Base-by-base conservation (phyloP, 1,284 basidiomycete genomes). In the Stygiomarasmius scandens region DNA sequence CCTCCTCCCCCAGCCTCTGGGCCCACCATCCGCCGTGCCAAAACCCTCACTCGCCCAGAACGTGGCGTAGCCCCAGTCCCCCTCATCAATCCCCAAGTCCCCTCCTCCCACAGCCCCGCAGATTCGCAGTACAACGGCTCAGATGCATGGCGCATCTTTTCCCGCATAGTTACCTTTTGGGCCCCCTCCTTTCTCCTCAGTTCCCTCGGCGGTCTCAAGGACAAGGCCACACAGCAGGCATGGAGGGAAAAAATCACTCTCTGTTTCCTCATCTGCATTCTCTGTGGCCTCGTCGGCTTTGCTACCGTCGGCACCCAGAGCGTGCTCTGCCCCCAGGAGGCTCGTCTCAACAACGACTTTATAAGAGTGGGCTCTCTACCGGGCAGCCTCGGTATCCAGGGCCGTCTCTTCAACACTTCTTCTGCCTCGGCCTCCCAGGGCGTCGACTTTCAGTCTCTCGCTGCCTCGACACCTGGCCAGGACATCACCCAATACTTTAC, bases 171-270 rank as follows among this genome's bases (percentile, higher is more conserved):
- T 67, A 96, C 96, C 3, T 95, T 92, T 70, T 98, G 94, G 94
- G 95, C 95, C 3, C 96, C 96, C 14, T 81, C 85, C 49, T 81
- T 88, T 63, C 69, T 96, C 14, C 83, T 98, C 55, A 75, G 81
- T 22, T 84, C 87, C 12, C 61, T 93, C 3, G 90, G 90, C 57
- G 93, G 95, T 49, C 82, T 98, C 71, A 89, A 85, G 67, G 93
- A 95, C 71, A 83, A 83, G 69, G 78, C 84, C 53, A 79, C 86
- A 58, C 81, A 87, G 63, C 93, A 98, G 74, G 97, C 97, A 1
- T 99, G 97, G 97, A 85, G 97, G 65, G 97, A 99, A 75, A 99
- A 99, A 79, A 87, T 98, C 59, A 87, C 95, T 5, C 82, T 99
- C 8, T 98, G 95, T 71, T 86, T 90, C 72, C 89, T 97, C 67